Evolutionary conservation across 2,329 filamentous ascomycete genomes (phyloP).

Genomic region (Neofusicoccum ribis): DNA sequence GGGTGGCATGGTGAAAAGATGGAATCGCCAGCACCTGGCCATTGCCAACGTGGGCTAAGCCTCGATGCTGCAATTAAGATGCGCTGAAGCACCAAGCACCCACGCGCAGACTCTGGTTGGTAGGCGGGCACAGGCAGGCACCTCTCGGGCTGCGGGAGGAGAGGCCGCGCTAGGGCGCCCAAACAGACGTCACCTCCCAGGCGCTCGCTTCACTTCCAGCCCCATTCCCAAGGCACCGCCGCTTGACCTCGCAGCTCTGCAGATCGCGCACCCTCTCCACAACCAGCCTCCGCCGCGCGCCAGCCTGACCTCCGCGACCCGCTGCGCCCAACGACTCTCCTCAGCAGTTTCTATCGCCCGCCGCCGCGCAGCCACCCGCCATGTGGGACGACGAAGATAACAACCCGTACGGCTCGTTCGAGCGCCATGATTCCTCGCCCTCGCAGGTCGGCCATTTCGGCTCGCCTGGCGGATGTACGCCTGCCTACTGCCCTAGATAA

Average conservation of each 20-base stretch:
- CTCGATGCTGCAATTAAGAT: neutral
- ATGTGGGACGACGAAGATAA: conserved; percentile 99
- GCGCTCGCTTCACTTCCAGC: conserved; percentile 4
- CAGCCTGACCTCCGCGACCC: neutral
- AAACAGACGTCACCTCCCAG: conserved; percentile 19
- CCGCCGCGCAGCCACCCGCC: conserved; percentile 12
- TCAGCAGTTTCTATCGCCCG: neutral
- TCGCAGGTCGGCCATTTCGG: conserved; percentile 56
- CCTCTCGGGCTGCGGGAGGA: neutral
- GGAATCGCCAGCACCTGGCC: neutral
- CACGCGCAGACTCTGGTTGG: no score
- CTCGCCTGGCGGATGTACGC: conserved; percentile 41
- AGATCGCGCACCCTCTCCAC: conserved; percentile 9
- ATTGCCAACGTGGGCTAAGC: neutral
- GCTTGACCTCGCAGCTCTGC: conserved; percentile 16
- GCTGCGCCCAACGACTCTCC: neutral
- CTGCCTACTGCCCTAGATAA: neutral
- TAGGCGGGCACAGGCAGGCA: neutral
- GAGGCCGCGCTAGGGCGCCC: conserved; percentile 7
- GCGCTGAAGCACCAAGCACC: no score
- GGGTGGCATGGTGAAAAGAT: neutral
- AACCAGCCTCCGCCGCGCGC: conserved; percentile 11
- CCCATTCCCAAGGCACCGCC: conserved; percentile 16
- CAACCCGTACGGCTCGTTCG: conserved; percentile 95
- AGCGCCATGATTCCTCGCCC: conserved; percentile 76